Evolutionary conservation across 805 yeast genomes (phyloP), one percentile per base, ranked within the genome.

Genomic region (Nakazawaea wickerhamii): DNA sequence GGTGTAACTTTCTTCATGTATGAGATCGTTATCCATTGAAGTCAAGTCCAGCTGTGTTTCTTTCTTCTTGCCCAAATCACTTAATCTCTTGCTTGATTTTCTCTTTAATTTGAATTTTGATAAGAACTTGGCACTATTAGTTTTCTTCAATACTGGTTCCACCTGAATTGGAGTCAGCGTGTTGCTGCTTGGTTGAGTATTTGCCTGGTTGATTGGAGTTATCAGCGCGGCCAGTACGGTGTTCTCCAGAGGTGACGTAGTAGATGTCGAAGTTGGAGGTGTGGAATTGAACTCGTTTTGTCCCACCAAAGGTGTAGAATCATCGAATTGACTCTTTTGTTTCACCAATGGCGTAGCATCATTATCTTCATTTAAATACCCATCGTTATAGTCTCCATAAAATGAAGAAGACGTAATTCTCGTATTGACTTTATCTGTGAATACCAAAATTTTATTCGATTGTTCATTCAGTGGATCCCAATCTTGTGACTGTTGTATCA

Each of bases 301-400:
- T 19, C 36, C 22, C 22, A 41, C 44, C 14, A 41, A 30, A 7
- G 44, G 44, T n/a, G n/a, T n/a, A n/a, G n/a, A n/a, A n/a, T n/a
- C n/a, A n/a, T n/a, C n/a, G n/a, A n/a, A n/a, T n/a, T n/a, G n/a
- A n/a, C n/a, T n/a, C n/a, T n/a, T n/a, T n/a, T n/a, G n/a, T n/a
- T n/a, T n/a, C n/a, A 43, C 41, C 5, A 38, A 8, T 20, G 46
- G 46, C 5, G 46, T 43, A 7, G 15, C n/a, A 22, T 43, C 46
- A 23, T 34, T 23, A 34, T 43, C 45, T 7, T 22, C 36, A 22
- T 23, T 31, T 19, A 18, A 10, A 22, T 42, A 38, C 8, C 40
- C 46, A 26, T 43, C 44, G 28, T 41, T 25, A 19, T 41, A 41
- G 4, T 41, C 44, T 7, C 44, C 44, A 25, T 41, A 41, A 26